Evolutionary conservation across 345 rosid genomes (phyloP).

Genomic region (Clausena lansium): DNA sequence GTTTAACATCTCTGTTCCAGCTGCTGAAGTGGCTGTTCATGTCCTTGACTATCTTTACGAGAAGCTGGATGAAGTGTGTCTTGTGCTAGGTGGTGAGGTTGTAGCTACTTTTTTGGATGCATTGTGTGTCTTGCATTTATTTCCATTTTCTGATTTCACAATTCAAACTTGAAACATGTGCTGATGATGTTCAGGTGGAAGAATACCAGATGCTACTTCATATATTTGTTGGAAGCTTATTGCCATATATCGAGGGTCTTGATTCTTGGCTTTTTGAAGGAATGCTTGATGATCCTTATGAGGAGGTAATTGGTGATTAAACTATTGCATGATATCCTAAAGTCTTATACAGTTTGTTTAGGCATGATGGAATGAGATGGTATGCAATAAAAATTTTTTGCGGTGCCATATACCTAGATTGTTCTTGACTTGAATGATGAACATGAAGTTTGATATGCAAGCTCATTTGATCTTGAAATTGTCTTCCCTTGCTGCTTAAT

Average conservation of each 20-base stretch:
- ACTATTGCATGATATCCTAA: slow-evolving; percentile 13
- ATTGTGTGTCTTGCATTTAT: slow-evolving; percentile 1
- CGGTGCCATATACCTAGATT: not conserved
- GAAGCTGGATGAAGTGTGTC: slow-evolving; percentile 76
- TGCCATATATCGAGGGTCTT: slow-evolving; percentile 73
- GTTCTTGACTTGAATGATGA: not conserved
- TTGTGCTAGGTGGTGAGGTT: slow-evolving; percentile 95
- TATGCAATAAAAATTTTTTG: not conserved
- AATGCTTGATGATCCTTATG: slow-evolving; percentile 85
- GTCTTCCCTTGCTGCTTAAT: slow-evolving; percentile 5
- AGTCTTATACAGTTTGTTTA: slow-evolving; percentile 6
- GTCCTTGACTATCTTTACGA: slow-evolving; percentile 77
- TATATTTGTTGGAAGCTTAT: slow-evolving; percentile 71
- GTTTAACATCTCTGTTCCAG: slow-evolving; percentile 42
- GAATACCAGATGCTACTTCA: slow-evolving; percentile 72
- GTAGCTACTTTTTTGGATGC: slow-evolving; percentile 26
- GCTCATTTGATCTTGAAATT: not conserved
- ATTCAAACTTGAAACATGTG: slow-evolving; percentile 13
- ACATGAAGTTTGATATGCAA: not conserved
- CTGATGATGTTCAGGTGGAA: slow-evolving; percentile 66
- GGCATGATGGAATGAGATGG: not conserved
- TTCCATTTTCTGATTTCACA: slow-evolving; percentile 17
- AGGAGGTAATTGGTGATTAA: slow-evolving; percentile 58
- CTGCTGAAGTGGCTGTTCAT: slow-evolving; percentile 64
- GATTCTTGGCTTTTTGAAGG: slow-evolving; percentile 96